Percentiles rank a stretch among this genome's conserved stretches.
Evolutionary conservation across 2,329 filamentous ascomycete species (phyloP).

Genomic region (Cladosporium sp.): DNA sequence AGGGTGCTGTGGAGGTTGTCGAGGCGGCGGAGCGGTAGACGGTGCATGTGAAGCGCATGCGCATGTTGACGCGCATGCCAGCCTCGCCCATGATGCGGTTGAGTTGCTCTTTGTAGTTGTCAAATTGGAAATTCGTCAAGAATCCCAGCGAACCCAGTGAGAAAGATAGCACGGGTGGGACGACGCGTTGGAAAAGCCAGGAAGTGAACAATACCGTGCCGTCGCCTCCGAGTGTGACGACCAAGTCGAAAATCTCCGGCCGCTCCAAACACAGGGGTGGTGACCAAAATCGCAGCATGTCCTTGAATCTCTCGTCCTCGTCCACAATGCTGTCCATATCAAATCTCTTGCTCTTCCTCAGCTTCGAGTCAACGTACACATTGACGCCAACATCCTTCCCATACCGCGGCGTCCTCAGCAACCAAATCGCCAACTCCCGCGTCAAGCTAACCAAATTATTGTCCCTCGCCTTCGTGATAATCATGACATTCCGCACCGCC

Average conservation of each 20-base stretch:
- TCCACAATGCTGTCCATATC: slow-evolving; percentile 65
- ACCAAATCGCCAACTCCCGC: slow-evolving; percentile 78
- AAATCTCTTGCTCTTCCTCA: slow-evolving; percentile 83
- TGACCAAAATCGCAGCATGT: slow-evolving; percentile 93
- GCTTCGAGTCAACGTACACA: slow-evolving; percentile 96
- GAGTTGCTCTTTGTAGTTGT: slow-evolving; percentile 79
- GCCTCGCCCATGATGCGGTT: slow-evolving; percentile 86
- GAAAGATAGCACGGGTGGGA: slow-evolving; percentile 79
- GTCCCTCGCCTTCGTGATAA: slow-evolving; percentile 95
- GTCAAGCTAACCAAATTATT: slow-evolving; percentile 88
- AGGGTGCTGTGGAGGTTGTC: slow-evolving; percentile 18
- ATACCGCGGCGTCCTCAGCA: slow-evolving; percentile 83
- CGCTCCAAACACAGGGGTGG: slow-evolving; percentile 90
- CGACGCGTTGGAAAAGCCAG: slow-evolving; percentile 86
- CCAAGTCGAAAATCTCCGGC: slow-evolving; percentile 92
- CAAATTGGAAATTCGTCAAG: slow-evolving; percentile 80
- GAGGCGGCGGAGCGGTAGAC: slow-evolving; percentile 64
- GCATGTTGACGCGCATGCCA: slow-evolving; percentile 94
- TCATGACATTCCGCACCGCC: slow-evolving; percentile 92
- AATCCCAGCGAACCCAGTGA: slow-evolving; percentile 82
- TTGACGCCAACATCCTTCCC: slow-evolving; percentile 86
- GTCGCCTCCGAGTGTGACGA: slow-evolving; percentile 79
- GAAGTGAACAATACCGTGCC: slow-evolving; percentile 84
- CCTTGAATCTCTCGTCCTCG: slow-evolving; percentile 67
- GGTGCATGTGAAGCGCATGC: slow-evolving; percentile 98